Evolutionary conservation across 768 basidiomycete species (phyloP).

Genomic region (Psilocybe azurescens): DNA sequence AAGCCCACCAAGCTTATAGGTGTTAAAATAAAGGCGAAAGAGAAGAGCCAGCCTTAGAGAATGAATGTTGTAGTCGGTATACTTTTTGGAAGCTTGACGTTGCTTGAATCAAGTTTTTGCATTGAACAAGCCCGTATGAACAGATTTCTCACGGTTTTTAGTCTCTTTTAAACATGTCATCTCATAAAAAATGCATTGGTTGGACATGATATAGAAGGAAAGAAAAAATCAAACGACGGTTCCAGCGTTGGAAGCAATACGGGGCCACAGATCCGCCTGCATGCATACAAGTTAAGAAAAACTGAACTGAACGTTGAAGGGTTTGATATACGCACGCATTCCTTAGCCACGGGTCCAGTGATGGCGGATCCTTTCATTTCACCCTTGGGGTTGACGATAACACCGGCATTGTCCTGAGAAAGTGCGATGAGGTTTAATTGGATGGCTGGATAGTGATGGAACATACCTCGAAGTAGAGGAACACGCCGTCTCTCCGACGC

Average conservation of each 20-base stretch:
- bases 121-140: too few species aligned
- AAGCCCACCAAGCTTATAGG: slow-evolving; percentile 38
- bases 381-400: slow-evolving; percentile 98
- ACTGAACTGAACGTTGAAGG: neutral
- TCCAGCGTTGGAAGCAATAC: slow-evolving; percentile 98
- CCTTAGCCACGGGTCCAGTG: slow-evolving; percentile 97
- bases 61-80: neutral
- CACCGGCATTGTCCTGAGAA: slow-evolving; percentile 88
- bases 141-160: neutral
- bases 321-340: slow-evolving; percentile 75
- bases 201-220: slow-evolving; percentile 21
- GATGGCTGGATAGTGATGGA: neutral
- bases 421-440: neutral
- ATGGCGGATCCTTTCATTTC: slow-evolving; percentile 99
- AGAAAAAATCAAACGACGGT: slow-evolving; percentile 82
- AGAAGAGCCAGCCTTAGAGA: slow-evolving; percentile 13
- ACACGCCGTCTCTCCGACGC: slow-evolving; percentile 97
- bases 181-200: slow-evolving; percentile 13
- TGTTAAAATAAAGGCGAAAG: slow-evolving; percentile 47
- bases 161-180: slow-evolving; percentile 1
- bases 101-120: too few species aligned
- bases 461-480: slow-evolving; percentile 95
- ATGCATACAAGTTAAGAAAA: slow-evolving; percentile 8
- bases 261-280: slow-evolving; percentile 97
- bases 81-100: too few species aligned